Percentiles rank a stretch among this genome's conserved stretches.
Conservation (phyloP, 805 yeast species). For the Candida multigemmis region DNA sequence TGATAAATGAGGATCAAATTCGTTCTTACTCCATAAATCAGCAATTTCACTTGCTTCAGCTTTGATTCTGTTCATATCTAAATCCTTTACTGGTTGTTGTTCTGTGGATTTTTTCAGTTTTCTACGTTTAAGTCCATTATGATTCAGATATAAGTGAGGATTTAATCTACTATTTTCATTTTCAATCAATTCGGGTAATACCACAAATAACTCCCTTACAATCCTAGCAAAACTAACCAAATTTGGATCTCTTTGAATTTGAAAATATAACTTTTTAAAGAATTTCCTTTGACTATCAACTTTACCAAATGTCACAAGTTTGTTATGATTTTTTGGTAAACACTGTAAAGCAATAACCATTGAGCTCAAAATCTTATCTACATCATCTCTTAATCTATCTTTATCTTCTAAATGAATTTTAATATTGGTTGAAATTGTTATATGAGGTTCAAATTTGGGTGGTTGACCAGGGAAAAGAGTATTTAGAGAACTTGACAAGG, state of each 20-base stretch:
- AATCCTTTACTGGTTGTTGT: conserved; percentile 7
- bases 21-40: conserved; percentile 43
- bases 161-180: conserved; percentile 22
- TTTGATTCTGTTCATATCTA: conserved; percentile 20
- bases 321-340: conserved; percentile 29
- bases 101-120: conserved; percentile 11
- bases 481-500: conserved; percentile 54
- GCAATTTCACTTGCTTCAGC: conserved; percentile 41
- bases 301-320: conserved; percentile 31
- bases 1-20: conserved; percentile 67
- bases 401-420: conserved; percentile 27
- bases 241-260: conserved; percentile 35
- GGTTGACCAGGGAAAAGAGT: conserved; percentile 66
- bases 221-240: conserved; percentile 45
- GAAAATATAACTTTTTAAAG: conserved; percentile 47
- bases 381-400: conserved; percentile 41
- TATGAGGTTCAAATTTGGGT: conserved; percentile 64
- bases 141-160: conserved; percentile 30
- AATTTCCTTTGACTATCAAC: conserved; percentile 39
- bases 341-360: conserved; percentile 46
- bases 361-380: conserved; percentile 47
- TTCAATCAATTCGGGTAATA: conserved; percentile 31
- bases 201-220: conserved; percentile 49
- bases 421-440: conserved; percentile 63
- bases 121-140: conserved; percentile 18